Conservation (phyloP, 768 basidiomycete genomes). For the Naganishia vaughanmartiniae region DNA sequence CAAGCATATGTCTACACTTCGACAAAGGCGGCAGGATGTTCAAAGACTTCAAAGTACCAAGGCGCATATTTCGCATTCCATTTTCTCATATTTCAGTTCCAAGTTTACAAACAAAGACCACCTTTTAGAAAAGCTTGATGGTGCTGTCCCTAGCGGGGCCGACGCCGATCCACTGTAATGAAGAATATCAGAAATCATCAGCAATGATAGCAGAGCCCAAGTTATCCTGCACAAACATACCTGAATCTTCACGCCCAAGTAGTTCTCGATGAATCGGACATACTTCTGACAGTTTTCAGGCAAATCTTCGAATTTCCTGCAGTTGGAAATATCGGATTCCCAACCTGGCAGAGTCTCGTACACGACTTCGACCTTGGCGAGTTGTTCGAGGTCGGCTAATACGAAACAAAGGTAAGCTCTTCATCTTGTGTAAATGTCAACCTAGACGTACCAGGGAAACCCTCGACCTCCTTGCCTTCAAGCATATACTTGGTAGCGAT, state of each 20-base stretch:
- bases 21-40: too few species aligned
- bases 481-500: slow-evolving; percentile 75
- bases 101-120: background rate
- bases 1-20: too few species aligned
- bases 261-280: slow-evolving; percentile 78
- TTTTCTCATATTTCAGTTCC: background rate
- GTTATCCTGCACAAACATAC: background rate
- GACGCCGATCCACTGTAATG: slow-evolving; percentile 78
- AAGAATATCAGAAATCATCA: background rate
- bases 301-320: slow-evolving; percentile 66
- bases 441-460: slow-evolving; percentile 74
- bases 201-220: background rate
- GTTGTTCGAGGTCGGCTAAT: slow-evolving; percentile 76
- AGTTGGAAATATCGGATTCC: slow-evolving; percentile 70
- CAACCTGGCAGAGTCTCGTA: slow-evolving; percentile 91
- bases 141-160: slow-evolving; percentile 83
- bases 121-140: slow-evolving; percentile 51
- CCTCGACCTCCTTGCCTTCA: slow-evolving; percentile 71
- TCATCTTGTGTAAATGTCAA: background rate
- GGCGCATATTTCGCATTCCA: background rate
- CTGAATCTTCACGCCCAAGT: slow-evolving; percentile 64
- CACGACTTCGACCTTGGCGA: slow-evolving; percentile 74
- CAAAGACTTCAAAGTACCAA: too few species aligned
- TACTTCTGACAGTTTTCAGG: slow-evolving; percentile 84
- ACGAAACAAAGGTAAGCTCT: slow-evolving; percentile 21